Evolutionary conservation across 176 grass and related monocot species (phyloP), one percentile per base, ranked within the genome.

Genomic region (Chrysopogon serrulatus): DNA sequence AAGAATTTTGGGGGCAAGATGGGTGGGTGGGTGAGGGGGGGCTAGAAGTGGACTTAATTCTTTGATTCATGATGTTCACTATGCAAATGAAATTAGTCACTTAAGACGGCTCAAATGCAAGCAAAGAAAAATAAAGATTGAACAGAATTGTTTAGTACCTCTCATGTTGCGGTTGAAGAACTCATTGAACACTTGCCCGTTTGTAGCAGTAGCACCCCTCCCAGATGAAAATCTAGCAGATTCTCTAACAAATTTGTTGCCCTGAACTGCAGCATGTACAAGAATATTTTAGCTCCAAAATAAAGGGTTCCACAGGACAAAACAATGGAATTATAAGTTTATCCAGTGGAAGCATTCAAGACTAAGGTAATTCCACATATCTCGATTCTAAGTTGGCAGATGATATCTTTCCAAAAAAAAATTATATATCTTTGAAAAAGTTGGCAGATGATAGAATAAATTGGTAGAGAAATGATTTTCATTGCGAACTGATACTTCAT

Each of bases 211-310:
- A 82, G 68, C n/a, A 2, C 44, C 51, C 44, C 87, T 84, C 51
- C 86, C 78, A 54, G 90, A 94, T 40, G 92, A 94, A 74, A 87
- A 94, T 41, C 45, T 87, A 54, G 92, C 79, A 68, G 87, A 64
- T 81, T 92, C 90, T 90, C 87, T 92, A 12, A 94, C 88, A 88
- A 94, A 91, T 23, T 81, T 67, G 66, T 91, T 44, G 6, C 71
- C 88, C 71, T 91, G 79, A 27, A 94, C 92, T 94, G 83, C 33
- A 91, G 18, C 60, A 81, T 77, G 47, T 26, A 84, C 27, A 68
- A 36, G 15, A 19, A 71, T 43, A 26, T 32, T 32, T 84, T 68
- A 82, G 72, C 6, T 43, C 54, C 43, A 74, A 80, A 3, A 65
- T 33, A 75, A 65, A 57, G 23, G 53, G 14, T 57, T 71, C 36